These are phyloP conservation scores for Ganoderma sinense DNA, from an alignment of 1,284 basidiomycete genomes.

Conservation along the genomic window DNA sequence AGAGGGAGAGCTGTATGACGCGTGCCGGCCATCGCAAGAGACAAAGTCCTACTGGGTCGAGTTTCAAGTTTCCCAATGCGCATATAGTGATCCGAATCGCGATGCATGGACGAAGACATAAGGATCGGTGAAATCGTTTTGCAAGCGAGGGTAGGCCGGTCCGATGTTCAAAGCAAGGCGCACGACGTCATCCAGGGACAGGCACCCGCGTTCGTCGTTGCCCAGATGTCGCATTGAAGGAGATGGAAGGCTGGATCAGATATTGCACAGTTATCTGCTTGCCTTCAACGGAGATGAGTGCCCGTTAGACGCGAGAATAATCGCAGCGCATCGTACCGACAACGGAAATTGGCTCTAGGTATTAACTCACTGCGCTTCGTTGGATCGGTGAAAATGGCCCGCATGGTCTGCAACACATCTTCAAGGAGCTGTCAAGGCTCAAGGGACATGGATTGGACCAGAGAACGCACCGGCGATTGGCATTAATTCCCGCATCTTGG, in stretches of 20 bases:
- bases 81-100: background rate
- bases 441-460: background rate
- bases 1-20: background rate
- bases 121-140: background rate
- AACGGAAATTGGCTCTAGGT: background rate
- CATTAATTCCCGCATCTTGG: background rate
- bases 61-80: background rate
- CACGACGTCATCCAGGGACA: conserved; percentile 18
- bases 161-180: background rate
- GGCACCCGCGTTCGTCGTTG: conserved; percentile 13
- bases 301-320: background rate
- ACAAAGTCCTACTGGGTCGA: background rate
- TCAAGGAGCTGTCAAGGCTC: background rate
- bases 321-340: background rate
- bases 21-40: background rate
- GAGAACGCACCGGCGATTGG: background rate
- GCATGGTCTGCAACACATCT: background rate
- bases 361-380: background rate
- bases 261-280: background rate
- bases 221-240: background rate
- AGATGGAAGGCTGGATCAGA: background rate
- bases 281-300: background rate
- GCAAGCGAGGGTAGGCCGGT: background rate
- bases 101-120: background rate
- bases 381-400: background rate